Percentiles rank a stretch among this genome's conserved stretches.
These are phyloP conservation scores for Ogataea parapolymorpha DNA, from an alignment of 805 yeast species.

Conservation along the genomic window DNA sequence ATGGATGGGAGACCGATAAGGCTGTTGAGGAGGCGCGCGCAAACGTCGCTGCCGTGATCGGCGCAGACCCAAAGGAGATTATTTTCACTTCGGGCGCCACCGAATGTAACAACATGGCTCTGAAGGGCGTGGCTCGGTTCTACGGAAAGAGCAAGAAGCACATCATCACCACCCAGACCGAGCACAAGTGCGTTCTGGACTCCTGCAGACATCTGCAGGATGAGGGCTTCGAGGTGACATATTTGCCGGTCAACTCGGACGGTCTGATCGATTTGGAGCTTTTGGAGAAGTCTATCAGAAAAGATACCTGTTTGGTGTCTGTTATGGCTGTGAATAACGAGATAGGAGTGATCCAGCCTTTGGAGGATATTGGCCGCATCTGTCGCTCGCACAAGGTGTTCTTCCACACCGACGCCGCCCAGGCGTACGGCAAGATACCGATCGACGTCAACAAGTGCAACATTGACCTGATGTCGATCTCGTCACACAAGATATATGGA, in stretches of 20 bases:
- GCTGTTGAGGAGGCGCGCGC: constrained; percentile 86
- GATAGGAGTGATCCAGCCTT: constrained; percentile 95
- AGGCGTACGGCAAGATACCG: constrained; percentile 92
- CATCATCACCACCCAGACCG: constrained; percentile 93
- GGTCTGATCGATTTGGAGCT: constrained; percentile 79
- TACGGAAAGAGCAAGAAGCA: constrained; percentile 88
- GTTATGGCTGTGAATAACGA: constrained; percentile 98
- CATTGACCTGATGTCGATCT: constrained; percentile 88
- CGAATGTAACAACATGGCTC: constrained; percentile 90
- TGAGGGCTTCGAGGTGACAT: constrained; percentile 95
- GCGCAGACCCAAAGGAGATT: constrained; percentile 95
- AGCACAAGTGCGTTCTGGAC: constrained; percentile 98
- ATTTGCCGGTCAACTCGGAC: constrained; percentile 74
- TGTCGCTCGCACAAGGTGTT: constrained; percentile 87
- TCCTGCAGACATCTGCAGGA: constrained; percentile 93
- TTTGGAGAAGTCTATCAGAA: constrained; percentile 78
- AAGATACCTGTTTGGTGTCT: constrained; percentile 87
- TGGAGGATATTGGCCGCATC: constrained; percentile 86
- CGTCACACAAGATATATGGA: constrained; percentile 96
- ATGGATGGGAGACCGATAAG: constrained; percentile 97
- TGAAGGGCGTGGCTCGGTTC: constrained; percentile 95
- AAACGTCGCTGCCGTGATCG: constrained; percentile 77
- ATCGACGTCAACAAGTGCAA: constrained; percentile 91
- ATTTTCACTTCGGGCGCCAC: constrained; percentile 98
- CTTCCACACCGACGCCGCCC: constrained; percentile 98